These are phyloP conservation scores for Cairneyella variabilis DNA, from an alignment of 495 filamentous ascomycete species.

Conservation along the genomic window DNA sequence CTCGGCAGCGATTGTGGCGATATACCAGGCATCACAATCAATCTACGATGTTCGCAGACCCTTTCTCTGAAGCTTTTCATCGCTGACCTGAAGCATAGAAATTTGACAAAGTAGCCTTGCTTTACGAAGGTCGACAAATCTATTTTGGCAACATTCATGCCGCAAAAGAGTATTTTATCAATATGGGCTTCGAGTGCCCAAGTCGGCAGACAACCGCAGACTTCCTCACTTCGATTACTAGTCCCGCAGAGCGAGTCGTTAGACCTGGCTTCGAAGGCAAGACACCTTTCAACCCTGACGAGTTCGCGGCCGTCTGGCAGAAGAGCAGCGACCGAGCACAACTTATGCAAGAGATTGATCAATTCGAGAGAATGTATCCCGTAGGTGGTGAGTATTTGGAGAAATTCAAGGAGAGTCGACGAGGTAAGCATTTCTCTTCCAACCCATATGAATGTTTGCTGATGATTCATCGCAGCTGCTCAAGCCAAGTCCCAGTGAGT, in stretches of 20 bases:
- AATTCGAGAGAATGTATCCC: slow-evolving; percentile 60
- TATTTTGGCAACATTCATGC: slow-evolving; percentile 64
- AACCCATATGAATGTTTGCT: background rate
- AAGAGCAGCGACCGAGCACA: slow-evolving; percentile 62
- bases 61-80: slow-evolving; percentile 3
- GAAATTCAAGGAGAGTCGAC: slow-evolving; percentile 64
- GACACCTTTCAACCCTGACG: slow-evolving; percentile 69
- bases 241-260: slow-evolving; percentile 60
- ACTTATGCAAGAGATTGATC: slow-evolving; percentile 67
- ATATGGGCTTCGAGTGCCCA: slow-evolving; percentile 74
- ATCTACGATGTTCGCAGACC: slow-evolving; percentile 56
- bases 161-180: slow-evolving; percentile 66
- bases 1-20: slow-evolving; percentile 68
- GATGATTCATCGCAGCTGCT: slow-evolving; percentile 8
- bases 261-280: slow-evolving; percentile 60
- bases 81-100: slow-evolving; percentile 22
- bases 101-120: slow-evolving; percentile 74
- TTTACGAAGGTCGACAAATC: slow-evolving; percentile 82
- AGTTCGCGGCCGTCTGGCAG: slow-evolving; percentile 73
- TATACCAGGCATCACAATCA: slow-evolving; percentile 78
- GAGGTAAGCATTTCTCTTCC: slow-evolving; percentile 13
- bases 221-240: slow-evolving; percentile 78
- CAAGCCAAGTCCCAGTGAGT: slow-evolving; percentile 21
- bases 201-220: slow-evolving; percentile 72
- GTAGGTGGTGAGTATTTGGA: slow-evolving; percentile 60